Evolutionary conservation across 2,329 filamentous ascomycete species (phyloP), one percentile per base, ranked within the genome.

Genomic region (Ophiostoma piceae): DNA sequence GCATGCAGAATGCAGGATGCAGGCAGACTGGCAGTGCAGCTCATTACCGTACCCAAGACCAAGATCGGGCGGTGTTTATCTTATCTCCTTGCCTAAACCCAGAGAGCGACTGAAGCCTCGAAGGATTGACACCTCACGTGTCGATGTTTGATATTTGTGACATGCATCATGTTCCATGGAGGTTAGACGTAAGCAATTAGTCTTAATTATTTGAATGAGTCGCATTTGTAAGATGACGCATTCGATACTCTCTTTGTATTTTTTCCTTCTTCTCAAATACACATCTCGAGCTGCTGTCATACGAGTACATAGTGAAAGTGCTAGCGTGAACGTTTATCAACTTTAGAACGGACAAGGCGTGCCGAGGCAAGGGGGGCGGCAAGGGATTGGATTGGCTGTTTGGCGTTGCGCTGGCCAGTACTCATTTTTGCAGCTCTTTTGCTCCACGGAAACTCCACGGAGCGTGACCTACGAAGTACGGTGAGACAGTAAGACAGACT

Each of bases 381-480:
- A 22, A 57, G 22, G 22, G 51, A 26, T 26, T 26, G 51, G 51
- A 22, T 57, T 57, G 51, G 47, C 47, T 22, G 19, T 3, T 47
- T 47, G 43, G 47, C 47, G 19, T 9, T 22, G n/a, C 6, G 19
- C 19, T 11, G 9, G 47, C 22, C 47, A 9, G 19, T 41, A 41
- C 39, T 12, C 39, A 11, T 41, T 41, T 41, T 41, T 11, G 35
- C 39, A 41, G 39, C 39, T 41, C 12, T 41, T 41, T 41, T 41
- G 51, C 51, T 57, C 51, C 51, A 57, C 51, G 51, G 51, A 57
- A 12, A 57, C 51, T 57, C 51, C 51, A 57, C 16, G 51, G 51
- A 57, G 8, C 7, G 39, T 41, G 39, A 41, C 4, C 37, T 39
- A 9, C 14, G 41, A 29, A 29, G 26, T 29, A 29, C 26, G 26